Evolutionary conservation across 495 filamentous ascomycete genomes (phyloP).

Genomic region (Penicillium coffeae): DNA sequence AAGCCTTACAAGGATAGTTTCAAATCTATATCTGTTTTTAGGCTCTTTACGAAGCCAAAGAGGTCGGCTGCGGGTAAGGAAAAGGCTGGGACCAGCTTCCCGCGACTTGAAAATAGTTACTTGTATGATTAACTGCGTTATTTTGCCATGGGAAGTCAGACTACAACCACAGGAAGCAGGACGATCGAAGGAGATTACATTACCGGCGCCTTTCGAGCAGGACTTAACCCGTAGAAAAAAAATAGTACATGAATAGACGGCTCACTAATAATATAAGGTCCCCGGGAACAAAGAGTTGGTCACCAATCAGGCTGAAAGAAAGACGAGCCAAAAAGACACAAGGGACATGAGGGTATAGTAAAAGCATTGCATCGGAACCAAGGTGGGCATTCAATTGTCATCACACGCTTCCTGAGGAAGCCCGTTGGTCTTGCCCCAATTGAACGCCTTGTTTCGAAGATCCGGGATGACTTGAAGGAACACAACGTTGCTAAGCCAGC

Average conservation of each 20-base stretch:
- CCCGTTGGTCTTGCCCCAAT: constrained; percentile 44
- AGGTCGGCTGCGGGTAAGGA: not conserved
- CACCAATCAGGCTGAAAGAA: constrained; percentile 6
- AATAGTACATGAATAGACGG: no score
- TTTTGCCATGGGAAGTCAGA: not conserved
- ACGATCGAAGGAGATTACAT: constrained; percentile 12
- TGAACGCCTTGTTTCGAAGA: constrained; percentile 40
- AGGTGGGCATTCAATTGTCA: not conserved
- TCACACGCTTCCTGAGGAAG: constrained; percentile 16
- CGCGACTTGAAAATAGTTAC: not conserved
- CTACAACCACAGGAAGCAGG: constrained; percentile 12
- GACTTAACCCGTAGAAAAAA: no score
- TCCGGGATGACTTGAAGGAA: constrained; percentile 43
- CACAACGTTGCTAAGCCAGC: constrained; percentile 43
- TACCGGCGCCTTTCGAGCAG: constrained; percentile 16
- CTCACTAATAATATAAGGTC: constrained; percentile 3
- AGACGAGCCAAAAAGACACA: constrained; percentile 7
- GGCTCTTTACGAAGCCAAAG: not conserved
- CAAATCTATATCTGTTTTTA: not conserved
- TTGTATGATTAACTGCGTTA: no score
- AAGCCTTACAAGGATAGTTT: not conserved
- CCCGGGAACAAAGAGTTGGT: constrained; percentile 3
- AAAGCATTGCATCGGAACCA: constrained; percentile 1
- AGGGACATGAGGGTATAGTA: constrained; percentile 23
- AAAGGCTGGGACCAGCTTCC: not conserved